Evolutionary conservation across 2,329 filamentous ascomycete genomes (phyloP), one percentile per base, ranked within the genome.

Genomic region (Ascochyta pisi): DNA sequence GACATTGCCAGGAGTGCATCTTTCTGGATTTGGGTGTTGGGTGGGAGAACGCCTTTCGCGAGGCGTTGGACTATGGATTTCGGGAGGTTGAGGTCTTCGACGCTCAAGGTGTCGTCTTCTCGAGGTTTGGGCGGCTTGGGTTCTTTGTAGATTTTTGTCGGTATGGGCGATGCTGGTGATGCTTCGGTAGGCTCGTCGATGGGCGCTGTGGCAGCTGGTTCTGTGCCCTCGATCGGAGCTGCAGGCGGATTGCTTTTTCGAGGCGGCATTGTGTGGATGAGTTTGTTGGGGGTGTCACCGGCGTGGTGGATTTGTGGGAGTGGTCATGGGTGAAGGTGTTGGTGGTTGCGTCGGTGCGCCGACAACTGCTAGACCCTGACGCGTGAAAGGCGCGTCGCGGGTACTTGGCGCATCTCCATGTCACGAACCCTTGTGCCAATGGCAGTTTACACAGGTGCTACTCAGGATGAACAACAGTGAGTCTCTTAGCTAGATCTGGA

Each of bases 11-110:
- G 77, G 50, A 93, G 84, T 38, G 91, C 91, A 78, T 92, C 92
- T 69, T 88, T 90, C 73, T 94, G 90, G 44, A 94, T 90, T 76
- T 92, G 89, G 5, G 90, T 93, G 71, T 92, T 92, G 6, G 89
- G 83, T 0, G 91, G 90, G 5, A 95, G 79, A 6, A 91, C 89
- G 37, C 89, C 89, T 78, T 94, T 94, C 37, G 90, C 89, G 31
- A 95, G 82, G 50, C 90, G 83, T 49, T 89, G 89, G 63, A 94
- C 88, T 76, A 94, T 92, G 6, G 89, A 92, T 70, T 91, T 92
- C 29, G 91, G 91, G 13, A 95, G 82, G 58, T 83, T 87, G 53
- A 93, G 84, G 70, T 94, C 90, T 66, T 82, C 79, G 23, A 82
- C 75, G 58, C 76, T 77, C 38, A 81, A 52, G 6, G 75, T 70